Evolutionary conservation across 1,284 basidiomycete genomes (phyloP).

Genomic region (Puccinia sorghi): DNA sequence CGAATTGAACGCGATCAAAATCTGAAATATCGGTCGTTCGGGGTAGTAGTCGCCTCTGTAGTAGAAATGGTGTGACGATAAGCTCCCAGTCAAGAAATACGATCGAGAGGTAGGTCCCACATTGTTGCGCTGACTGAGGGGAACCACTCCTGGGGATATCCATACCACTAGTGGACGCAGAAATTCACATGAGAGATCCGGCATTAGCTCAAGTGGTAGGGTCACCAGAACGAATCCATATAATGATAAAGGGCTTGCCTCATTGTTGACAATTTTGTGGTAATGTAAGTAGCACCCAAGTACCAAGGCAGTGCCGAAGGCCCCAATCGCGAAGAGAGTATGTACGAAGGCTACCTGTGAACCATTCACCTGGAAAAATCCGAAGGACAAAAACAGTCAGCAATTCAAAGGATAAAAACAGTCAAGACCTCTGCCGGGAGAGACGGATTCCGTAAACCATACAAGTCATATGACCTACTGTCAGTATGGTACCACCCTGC

Average conservation of each 20-base stretch:
- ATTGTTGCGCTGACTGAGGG: slow-evolving; percentile 89
- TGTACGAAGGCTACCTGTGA: slow-evolving; percentile 62
- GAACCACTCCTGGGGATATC: slow-evolving; percentile 87
- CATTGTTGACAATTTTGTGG: slow-evolving; percentile 84
- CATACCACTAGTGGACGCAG: slow-evolving; percentile 61
- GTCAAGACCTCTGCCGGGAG: no score
- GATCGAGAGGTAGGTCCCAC: slow-evolving; percentile 56
- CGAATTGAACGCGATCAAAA: slow-evolving; percentile 73
- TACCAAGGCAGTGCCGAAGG: slow-evolving; percentile 71
- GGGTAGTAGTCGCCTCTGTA: slow-evolving; percentile 81
- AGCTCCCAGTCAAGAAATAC: background rate
- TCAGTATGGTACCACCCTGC: slow-evolving; percentile 6
- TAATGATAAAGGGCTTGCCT: slow-evolving; percentile 60
- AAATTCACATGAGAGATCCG: slow-evolving; percentile 10
- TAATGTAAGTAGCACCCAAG: slow-evolving; percentile 75
- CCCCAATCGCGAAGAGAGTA: slow-evolving; percentile 69
- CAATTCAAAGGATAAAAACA: background rate
- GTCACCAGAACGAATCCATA: no score
- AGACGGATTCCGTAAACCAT: no score
- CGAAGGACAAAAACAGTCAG: background rate
- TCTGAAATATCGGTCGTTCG: slow-evolving; percentile 83
- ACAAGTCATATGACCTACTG: background rate
- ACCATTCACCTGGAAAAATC: slow-evolving; percentile 54
- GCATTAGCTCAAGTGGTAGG: background rate
- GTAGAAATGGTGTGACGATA: background rate